Conservation (phyloP, 225 moss, liverwort and hornwort species). For the Lunularia cruciata region DNA sequence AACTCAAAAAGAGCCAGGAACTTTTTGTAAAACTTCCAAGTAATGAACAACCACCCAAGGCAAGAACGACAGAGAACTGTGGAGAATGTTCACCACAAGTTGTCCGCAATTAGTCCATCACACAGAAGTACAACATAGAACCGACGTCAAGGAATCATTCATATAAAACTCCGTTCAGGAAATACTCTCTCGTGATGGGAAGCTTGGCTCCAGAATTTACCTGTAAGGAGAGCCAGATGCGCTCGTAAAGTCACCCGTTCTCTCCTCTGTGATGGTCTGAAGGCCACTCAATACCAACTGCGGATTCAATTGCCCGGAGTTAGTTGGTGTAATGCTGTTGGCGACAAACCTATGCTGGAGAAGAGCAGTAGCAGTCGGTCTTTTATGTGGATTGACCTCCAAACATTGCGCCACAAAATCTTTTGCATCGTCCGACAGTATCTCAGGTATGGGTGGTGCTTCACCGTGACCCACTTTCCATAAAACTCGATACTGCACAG, state of each 20-base stretch:
- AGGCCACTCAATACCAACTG: constrained; percentile 12
- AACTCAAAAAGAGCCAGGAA: too few species aligned
- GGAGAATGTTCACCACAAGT: too few species aligned
- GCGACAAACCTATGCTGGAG: constrained; percentile 73
- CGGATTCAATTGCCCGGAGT: constrained; percentile 3
- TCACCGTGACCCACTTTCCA: constrained; percentile 87
- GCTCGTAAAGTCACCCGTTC: constrained; percentile 24
- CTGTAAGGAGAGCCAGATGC: not conserved
- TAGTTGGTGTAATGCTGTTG: constrained; percentile 21
- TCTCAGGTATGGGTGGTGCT: constrained; percentile 77
- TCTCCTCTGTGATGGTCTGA: constrained; percentile 37
- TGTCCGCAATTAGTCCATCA: too few species aligned
- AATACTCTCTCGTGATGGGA: too few species aligned
- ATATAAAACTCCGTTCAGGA: too few species aligned
- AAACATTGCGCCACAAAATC: constrained; percentile 75
- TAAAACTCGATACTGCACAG: constrained; percentile 49
- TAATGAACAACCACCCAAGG: too few species aligned
- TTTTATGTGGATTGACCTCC: constrained; percentile 61
- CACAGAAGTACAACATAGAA: too few species aligned
- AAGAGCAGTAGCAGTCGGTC: constrained; percentile 70
- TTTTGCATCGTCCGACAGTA: constrained; percentile 52
- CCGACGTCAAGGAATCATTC: too few species aligned
- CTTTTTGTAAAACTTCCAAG: too few species aligned
- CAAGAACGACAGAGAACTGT: too few species aligned
- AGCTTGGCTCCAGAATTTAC: too few species aligned